Evolutionary conservation across 495 filamentous ascomycete species (phyloP), one percentile per base, ranked within the genome.

Genomic region (Lasiosphaeriaceae sp.): DNA sequence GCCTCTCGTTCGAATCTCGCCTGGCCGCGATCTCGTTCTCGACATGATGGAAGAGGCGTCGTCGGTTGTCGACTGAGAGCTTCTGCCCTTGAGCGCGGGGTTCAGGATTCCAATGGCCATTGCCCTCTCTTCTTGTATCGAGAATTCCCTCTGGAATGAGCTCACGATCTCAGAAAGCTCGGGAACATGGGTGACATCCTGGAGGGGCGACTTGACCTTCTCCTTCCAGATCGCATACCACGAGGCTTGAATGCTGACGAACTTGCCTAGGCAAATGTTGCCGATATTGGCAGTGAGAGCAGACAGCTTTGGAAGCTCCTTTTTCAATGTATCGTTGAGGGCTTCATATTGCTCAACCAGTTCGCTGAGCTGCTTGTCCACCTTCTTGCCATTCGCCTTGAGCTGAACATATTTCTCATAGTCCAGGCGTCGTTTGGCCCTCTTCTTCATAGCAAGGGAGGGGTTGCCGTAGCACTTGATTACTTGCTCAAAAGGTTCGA

Each of bases 251-350:
- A 96, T 83, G 55, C 87, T 77, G 51, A 96, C 81, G 62, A 97
- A 90, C 64, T 88, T 90, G 54, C 80, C 81, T 31, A 96, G 73
- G 57, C 89, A 91, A 0, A 86, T 85, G 59, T 91, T 86, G 58
- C 91, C 87, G 47, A 96, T 72, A 62, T 85, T 87, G 50, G 85
- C 86, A 1, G 92, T 96, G 48, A 92, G 70, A 11, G 71, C 71
- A 57, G 90, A 96, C 12, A 99, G 83, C 64, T 86, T 89, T 11
- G 94, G 94, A 23, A 99, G 78, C 63, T 97, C 93, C 43, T 92
- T 86, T 69, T 96, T 97, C 55, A 97, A 75, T 0, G 91, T 88
- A 31, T 96, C 89, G 61, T 97, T 97, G 50, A 97, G 77, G 8
- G 91, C 91, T 50, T 86, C 77, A 66, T 94, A 97, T 65, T 92